Evolutionary conservation across 768 basidiomycete genomes (phyloP).

Genomic region (Gelatoporia subvermispora): DNA sequence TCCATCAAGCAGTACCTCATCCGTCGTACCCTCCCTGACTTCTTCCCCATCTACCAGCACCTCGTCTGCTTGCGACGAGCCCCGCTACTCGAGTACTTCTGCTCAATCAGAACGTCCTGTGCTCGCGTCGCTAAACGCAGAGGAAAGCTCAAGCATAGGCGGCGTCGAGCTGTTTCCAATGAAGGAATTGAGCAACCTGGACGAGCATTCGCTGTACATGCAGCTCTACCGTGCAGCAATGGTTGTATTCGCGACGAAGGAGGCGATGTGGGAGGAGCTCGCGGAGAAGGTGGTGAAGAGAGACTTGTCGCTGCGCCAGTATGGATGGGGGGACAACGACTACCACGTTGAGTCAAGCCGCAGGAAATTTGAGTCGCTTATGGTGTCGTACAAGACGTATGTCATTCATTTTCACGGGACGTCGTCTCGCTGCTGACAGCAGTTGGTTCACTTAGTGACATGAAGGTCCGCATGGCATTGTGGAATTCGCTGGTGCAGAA

Average conservation of each 20-base stretch:
- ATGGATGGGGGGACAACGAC: slow-evolving; percentile 21
- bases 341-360: slow-evolving; percentile 12
- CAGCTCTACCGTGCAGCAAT: slow-evolving; percentile 21
- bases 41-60: neutral
- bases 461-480: slow-evolving; percentile 21
- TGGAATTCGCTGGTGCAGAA: slow-evolving; percentile 20
- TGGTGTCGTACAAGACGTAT: slow-evolving; percentile 22
- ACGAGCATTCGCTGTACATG: slow-evolving; percentile 20
- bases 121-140: neutral
- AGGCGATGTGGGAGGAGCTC: slow-evolving; percentile 29
- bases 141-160: slow-evolving; percentile 10
- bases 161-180: slow-evolving; percentile 15
- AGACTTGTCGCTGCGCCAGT: slow-evolving; percentile 7
- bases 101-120: slow-evolving; percentile 4
- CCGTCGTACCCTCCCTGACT: neutral
- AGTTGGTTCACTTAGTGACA: slow-evolving; percentile 14
- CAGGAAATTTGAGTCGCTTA: slow-evolving; percentile 18
- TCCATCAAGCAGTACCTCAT: no score
- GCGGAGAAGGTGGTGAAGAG: slow-evolving; percentile 9
- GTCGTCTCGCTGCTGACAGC: neutral
- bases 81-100: neutral
- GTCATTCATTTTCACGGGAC: neutral
- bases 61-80: neutral
- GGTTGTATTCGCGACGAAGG: slow-evolving; percentile 19
- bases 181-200: slow-evolving; percentile 6